phyloP scores from a whole-genome alignment of 2,329 filamentous ascomycete species.

The Dothiorella sarmentorum region DNA sequence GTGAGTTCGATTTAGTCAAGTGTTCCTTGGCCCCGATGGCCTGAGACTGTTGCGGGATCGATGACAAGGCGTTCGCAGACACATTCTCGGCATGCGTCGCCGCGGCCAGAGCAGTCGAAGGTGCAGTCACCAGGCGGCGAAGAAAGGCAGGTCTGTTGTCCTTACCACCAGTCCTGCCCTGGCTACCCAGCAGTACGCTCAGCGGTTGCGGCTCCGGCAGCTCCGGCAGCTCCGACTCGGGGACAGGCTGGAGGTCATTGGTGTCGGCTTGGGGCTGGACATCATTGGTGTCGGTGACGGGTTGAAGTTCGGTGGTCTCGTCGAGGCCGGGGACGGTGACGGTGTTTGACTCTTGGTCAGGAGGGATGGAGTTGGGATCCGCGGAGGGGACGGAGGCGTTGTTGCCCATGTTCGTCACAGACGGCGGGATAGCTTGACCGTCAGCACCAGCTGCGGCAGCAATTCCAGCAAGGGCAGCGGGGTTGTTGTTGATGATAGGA shows the following conservation, averaged over 20 bases:
- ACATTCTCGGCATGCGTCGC: slow-evolving; percentile 9
- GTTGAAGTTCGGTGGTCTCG: no score
- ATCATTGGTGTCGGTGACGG: slow-evolving; percentile 8
- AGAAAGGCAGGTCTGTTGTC: slow-evolving; percentile 14
- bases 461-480: background rate
- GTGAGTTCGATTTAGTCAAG: background rate
- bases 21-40: slow-evolving; percentile 6
- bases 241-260: slow-evolving; percentile 2
- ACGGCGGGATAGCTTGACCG: background rate
- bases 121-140: background rate
- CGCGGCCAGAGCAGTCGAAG: background rate
- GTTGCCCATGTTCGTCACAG: slow-evolving; percentile 8
- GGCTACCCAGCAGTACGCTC: no score
- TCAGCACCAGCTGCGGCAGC: background rate
- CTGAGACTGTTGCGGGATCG: background rate
- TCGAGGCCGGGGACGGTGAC: background rate
- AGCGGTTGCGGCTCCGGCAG: background rate
- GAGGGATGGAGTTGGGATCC: background rate
- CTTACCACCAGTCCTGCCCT: background rate
- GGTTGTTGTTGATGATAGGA: background rate
- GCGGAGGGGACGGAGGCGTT: slow-evolving; percentile 2
- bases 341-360: background rate
- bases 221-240: background rate
- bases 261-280: background rate
- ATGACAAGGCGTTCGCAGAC: background rate